phyloP scores from a whole-genome alignment of 1,284 basidiomycete genomes.

The Takashimella tepidaria region DNA sequence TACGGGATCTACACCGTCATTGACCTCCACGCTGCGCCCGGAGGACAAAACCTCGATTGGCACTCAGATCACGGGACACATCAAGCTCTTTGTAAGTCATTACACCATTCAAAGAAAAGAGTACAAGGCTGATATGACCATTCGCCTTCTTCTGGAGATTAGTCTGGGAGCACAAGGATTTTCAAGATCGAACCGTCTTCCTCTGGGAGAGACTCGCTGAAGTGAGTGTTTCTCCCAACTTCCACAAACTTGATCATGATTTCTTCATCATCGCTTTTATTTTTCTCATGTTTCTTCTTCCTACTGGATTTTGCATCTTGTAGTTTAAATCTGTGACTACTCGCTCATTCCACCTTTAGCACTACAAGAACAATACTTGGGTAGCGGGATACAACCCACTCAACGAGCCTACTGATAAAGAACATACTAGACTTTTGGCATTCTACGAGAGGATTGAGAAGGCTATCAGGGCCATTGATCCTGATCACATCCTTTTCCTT shows the following conservation, averaged over 20 bases:
- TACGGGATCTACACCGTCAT: slow-evolving; percentile 46
- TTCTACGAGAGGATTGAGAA: slow-evolving; percentile 62
- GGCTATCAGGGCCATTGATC: slow-evolving; percentile 63
- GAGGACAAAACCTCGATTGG: slow-evolving; percentile 47
- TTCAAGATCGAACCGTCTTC: slow-evolving; percentile 65
- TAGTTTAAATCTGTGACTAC: slow-evolving; percentile 4
- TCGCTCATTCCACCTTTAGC: too few species aligned
- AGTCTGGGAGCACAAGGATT: slow-evolving; percentile 71
- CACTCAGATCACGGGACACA: slow-evolving; percentile 38
- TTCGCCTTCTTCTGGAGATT: slow-evolving; percentile 20
- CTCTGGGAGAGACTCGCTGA: slow-evolving; percentile 63
- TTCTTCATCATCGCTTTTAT: too few species aligned
- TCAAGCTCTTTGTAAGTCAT: slow-evolving; percentile 35
- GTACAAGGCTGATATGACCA: not conserved
- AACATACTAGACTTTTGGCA: slow-evolving; percentile 50
- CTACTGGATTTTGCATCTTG: not conserved
- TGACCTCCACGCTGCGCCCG: slow-evolving; percentile 45
- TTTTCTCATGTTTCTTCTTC: too few species aligned
- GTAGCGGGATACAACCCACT: slow-evolving; percentile 61
- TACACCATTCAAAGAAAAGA: not conserved
- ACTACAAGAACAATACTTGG: slow-evolving; percentile 65
- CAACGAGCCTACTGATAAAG: slow-evolving; percentile 66
- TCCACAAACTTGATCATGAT: too few species aligned
- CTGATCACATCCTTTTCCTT: slow-evolving; percentile 54
- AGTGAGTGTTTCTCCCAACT: too few species aligned